Base-by-base conservation (phyloP, 257 asterid genomes). In the Solanum piurae region DNA sequence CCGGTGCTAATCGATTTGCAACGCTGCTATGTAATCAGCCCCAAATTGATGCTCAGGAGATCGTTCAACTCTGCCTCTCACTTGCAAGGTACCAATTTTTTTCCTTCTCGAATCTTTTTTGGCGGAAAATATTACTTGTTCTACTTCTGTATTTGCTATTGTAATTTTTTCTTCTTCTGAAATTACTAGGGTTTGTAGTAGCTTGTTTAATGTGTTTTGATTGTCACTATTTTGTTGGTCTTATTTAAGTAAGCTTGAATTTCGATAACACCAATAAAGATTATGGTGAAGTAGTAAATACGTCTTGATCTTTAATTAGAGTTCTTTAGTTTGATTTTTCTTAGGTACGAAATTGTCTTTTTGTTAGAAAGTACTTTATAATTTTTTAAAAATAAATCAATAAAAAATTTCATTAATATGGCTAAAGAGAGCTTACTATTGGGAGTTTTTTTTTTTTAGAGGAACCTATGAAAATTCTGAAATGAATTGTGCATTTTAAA, bases 261-360 rank as follows among this genome's bases (percentile, higher is more conserved):
- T 42, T 42, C 2, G 14, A 11, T 11, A 42, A 42, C 49, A 42
- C 5, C 14, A 42, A 42, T 42, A 42, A 10, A 42, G 0, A 42
- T 42, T 0, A 0, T 46, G 20, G 1, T 5, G 4, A 52, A 2
- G 4, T 52, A 52, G 62, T 52, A 52, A 52, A 52, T 52, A 44
- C 18, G 52, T 44, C 1, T 44, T 44, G 2, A 36, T 36, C 7
- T 6, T 36, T 36, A 36, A 36, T 36, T 12, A 44, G 0, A 12
- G 0, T 44, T 44, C 5, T 44, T 1, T 2, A 0, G 18, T 44
- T 44, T 12, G 55, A 44, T 12, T 44, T 46, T 11, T 13, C 2
- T 4, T 46, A 46, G 0, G 18, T 12, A 46, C 18, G 7, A 46
- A 46, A 46, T 46, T 1, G 6, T 12, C 6, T 46, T 29, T 29